A percentile compares a stretch with the other conserved stretches of the same genome.
Conservation (phyloP, 2,329 filamentous ascomycete genomes). For the Alternaria longipes region DNA sequence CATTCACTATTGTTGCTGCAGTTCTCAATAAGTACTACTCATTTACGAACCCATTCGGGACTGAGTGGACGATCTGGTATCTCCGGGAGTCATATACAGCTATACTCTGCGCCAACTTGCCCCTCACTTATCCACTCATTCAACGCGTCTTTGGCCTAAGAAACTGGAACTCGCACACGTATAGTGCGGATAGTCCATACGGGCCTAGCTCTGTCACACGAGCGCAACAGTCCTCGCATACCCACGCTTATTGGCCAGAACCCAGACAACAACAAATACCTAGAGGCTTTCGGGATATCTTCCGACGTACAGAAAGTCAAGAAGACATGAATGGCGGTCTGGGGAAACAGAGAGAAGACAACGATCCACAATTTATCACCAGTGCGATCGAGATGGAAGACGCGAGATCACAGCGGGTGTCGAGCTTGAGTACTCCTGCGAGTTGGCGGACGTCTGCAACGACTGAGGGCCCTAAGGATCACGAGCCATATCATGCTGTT, state of each 20-base stretch:
- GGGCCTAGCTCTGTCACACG: constrained; percentile 7
- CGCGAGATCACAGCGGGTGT: constrained; percentile 15
- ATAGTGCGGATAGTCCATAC: constrained; percentile 14
- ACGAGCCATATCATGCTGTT: constrained; percentile 23
- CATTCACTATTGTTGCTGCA: constrained; percentile 62
- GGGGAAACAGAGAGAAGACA: constrained; percentile 24
- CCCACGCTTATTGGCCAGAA: constrained; percentile 22
- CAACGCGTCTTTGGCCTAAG: constrained; percentile 56
- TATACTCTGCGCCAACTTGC: constrained; percentile 68
- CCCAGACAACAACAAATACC: constrained; percentile 21
- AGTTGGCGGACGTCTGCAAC: constrained; percentile 25
- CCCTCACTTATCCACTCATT: constrained; percentile 67
- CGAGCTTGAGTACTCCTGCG: constrained; percentile 22
- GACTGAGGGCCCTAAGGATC: constrained; percentile 16
- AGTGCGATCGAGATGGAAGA: constrained; percentile 39
- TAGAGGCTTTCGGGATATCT: constrained; percentile 23
- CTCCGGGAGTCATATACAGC: constrained; percentile 67
- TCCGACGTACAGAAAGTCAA: constrained; percentile 32
- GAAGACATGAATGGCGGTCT: constrained; percentile 32
- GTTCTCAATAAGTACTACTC: constrained; percentile 70
- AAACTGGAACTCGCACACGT: constrained; percentile 43
- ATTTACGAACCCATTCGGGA: constrained; percentile 65
- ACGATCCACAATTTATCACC: constrained; percentile 33
- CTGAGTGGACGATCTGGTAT: constrained; percentile 67
- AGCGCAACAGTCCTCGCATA: constrained; percentile 8